phyloP scores from a whole-genome alignment of 192 early-diverging fungal genomes.

The Globomyces pollinis-pini region DNA sequence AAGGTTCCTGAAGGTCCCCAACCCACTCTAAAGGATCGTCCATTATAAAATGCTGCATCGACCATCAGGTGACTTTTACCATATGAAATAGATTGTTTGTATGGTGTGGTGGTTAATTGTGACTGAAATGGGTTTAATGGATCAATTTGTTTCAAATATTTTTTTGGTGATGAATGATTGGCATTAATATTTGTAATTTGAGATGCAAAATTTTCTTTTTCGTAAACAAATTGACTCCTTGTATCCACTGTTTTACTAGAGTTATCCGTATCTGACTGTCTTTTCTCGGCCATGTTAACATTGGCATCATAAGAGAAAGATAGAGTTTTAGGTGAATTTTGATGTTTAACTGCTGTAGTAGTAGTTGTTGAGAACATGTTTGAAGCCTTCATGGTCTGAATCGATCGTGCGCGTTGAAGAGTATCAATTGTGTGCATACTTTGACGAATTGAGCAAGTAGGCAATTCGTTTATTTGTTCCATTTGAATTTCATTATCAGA shows the following conservation, averaged over 20 bases:
- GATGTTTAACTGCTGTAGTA: not conserved
- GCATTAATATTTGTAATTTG: not conserved
- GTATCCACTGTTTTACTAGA: not conserved
- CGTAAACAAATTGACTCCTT: not conserved
- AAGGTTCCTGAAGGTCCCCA: conserved; percentile 75
- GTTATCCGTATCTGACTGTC: not conserved
- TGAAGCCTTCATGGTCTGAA: conserved; percentile 27
- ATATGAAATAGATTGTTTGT: not conserved
- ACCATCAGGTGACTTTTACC: conserved; percentile 21
- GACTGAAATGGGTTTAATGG: not conserved
- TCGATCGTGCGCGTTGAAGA: conserved; percentile 14
- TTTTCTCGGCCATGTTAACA: not conserved
- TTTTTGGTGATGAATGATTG: conserved; percentile 12
- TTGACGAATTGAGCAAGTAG: not conserved
- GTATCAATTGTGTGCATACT: conserved; percentile 5
- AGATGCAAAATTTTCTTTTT: not conserved
- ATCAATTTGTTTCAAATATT: conserved; percentile 9
- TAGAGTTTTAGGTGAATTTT: not conserved
- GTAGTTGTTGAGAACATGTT: not conserved
- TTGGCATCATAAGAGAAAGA: not conserved
- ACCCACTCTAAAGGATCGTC: conserved; percentile 73
- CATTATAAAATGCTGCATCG: conserved; percentile 75
- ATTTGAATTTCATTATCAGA: not conserved
- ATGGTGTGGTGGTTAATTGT: not conserved
- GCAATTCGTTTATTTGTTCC: too few species aligned